phyloP scores from a whole-genome alignment of 1,139 yeast genomes.

The Neolecta irregularis region DNA sequence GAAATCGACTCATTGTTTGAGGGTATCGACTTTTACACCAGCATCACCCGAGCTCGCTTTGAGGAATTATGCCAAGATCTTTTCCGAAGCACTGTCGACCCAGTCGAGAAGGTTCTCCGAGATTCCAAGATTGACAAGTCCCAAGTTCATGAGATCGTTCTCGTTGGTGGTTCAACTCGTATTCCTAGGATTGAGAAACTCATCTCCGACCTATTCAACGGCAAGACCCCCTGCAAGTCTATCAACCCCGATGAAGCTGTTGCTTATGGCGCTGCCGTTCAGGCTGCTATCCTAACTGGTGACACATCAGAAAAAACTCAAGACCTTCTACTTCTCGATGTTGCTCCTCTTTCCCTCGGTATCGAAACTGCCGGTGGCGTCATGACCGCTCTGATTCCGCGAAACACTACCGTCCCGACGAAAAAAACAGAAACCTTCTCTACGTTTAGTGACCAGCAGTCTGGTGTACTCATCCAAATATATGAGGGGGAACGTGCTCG shows the following conservation, averaged over 20 bases:
- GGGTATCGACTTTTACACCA: slow-evolving; percentile 92
- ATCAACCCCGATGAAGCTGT: slow-evolving; percentile 99
- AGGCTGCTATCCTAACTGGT: slow-evolving; percentile 86
- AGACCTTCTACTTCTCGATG: slow-evolving; percentile 75
- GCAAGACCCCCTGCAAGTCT: slow-evolving; percentile 89
- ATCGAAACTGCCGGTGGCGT: slow-evolving; percentile 94
- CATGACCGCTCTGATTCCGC: slow-evolving; percentile 78
- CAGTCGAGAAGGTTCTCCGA: slow-evolving; percentile 95
- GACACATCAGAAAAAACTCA: slow-evolving; percentile 69
- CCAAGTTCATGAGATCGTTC: slow-evolving; percentile 84
- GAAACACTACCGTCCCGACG: slow-evolving; percentile 88
- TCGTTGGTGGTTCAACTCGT: slow-evolving; percentile 99
- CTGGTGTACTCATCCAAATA: slow-evolving; percentile 84
- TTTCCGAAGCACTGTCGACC: slow-evolving; percentile 91
- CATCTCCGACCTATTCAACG: slow-evolving; percentile 94
- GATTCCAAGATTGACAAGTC: slow-evolving; percentile 87
- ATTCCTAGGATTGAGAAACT: slow-evolving; percentile 97
- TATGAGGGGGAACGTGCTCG: slow-evolving; percentile 90
- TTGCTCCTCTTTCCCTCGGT: slow-evolving; percentile 78
- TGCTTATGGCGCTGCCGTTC: slow-evolving; percentile 93
- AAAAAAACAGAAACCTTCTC: slow-evolving; percentile 85
- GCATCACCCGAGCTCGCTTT: slow-evolving; percentile 97
- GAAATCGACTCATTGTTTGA: slow-evolving; percentile 94
- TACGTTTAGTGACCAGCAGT: slow-evolving; percentile 85
- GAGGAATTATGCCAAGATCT: slow-evolving; percentile 93